Conservation (phyloP, 1,284 basidiomycete species). For the Puccinia horiana region DNA sequence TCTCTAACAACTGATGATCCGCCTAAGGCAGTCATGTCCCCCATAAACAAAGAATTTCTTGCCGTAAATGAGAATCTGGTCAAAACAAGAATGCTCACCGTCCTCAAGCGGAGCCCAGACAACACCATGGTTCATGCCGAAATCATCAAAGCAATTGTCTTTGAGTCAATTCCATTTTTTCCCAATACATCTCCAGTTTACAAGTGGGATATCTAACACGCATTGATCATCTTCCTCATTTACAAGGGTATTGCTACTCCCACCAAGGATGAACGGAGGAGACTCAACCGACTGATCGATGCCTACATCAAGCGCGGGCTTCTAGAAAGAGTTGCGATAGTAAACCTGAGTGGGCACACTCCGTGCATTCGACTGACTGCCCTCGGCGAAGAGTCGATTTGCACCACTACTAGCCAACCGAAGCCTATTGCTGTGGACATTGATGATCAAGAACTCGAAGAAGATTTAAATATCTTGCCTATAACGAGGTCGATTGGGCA, state of each 20-base stretch:
- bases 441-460: conserved; percentile 28
- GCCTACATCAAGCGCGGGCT: conserved; percentile 47
- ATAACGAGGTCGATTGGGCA: conserved; percentile 42
- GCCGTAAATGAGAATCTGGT: conserved; percentile 52
- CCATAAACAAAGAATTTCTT: conserved; percentile 51
- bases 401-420: neutral
- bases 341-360: conserved; percentile 30
- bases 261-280: conserved; percentile 46
- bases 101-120: conserved; percentile 49
- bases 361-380: conserved; percentile 48
- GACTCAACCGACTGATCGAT: conserved; percentile 46
- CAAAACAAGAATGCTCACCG: conserved; percentile 51
- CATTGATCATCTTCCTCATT: neutral
- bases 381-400: conserved; percentile 31
- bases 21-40: conserved; percentile 48
- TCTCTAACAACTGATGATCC: conserved; percentile 33
- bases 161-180: conserved; percentile 27
- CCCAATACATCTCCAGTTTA: neutral
- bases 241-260: conserved; percentile 40
- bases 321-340: conserved; percentile 37
- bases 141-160: conserved; percentile 54
- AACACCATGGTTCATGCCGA: conserved; percentile 53
- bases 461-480: conserved; percentile 26
- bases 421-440: neutral
- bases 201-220: neutral